phyloP scores from a whole-genome alignment of 2,329 filamentous ascomycete species.

The Colletotrichum theobromicola region DNA sequence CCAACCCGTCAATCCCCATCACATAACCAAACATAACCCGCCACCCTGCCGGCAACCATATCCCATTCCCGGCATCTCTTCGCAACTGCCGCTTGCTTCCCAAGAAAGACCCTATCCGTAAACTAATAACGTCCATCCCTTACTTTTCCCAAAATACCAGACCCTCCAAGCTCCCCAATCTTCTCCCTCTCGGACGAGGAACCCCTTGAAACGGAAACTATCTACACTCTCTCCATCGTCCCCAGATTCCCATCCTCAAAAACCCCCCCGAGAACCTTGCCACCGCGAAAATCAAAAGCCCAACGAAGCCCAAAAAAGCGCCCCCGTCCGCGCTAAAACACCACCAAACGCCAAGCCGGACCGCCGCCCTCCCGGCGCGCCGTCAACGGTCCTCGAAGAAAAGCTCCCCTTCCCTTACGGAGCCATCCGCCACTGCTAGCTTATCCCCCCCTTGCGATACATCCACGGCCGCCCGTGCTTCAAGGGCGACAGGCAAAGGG shows the following conservation, averaged over 20 bases:
- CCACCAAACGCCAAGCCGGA: constrained; percentile 1
- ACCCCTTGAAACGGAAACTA: neutral
- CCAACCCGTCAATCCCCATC: neutral
- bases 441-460: neutral
- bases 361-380: constrained; percentile 1
- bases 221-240: neutral
- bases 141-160: neutral
- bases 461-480: neutral
- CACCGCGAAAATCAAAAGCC: neutral
- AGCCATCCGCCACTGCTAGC: neutral
- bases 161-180: too few relatives aligned
- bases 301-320: neutral
- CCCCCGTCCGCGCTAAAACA: neutral
- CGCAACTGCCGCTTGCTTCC: neutral
- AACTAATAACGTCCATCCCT: neutral
- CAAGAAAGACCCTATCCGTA: neutral
- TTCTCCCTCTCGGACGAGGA: neutral
- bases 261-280: neutral
- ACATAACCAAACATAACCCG: neutral
- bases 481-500: neutral
- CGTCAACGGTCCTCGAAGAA: neutral
- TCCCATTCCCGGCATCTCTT: neutral
- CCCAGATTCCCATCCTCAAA: neutral
- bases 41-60: neutral
- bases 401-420: neutral